A percentile compares a stretch with the other conserved stretches of the same genome.
These are phyloP conservation scores for Clausena lansium DNA, from an alignment of 345 rosid species.

Conservation along the genomic window DNA sequence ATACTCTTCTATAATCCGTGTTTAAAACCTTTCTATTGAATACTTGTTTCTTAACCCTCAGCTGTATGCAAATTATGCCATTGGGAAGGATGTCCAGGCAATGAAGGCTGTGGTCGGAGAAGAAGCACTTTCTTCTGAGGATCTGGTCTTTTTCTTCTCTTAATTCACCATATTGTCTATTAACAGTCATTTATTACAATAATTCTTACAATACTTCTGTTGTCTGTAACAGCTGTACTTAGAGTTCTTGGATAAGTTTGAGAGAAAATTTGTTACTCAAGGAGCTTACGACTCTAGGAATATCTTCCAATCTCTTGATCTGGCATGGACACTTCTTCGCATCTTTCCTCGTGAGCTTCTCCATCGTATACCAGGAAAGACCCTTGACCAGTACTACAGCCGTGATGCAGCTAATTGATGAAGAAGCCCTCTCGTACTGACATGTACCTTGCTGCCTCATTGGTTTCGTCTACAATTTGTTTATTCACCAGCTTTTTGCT, in stretches of 20 bases:
- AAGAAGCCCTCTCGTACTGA: background rate
- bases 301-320: constrained; percentile 89
- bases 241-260: constrained; percentile 92
- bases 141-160: constrained; percentile 54
- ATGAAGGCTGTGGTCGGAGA: constrained; percentile 99
- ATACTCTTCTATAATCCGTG: background rate
- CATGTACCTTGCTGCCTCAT: background rate
- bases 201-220: constrained; percentile 18
- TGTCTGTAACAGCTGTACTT: constrained; percentile 68
- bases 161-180: constrained; percentile 1
- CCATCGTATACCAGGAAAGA: constrained; percentile 96
- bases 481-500: constrained; percentile 1
- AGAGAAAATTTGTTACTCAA: constrained; percentile 87
- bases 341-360: constrained; percentile 99
- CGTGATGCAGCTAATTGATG: constrained; percentile 60
- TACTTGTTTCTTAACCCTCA: constrained; percentile 26
- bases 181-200: background rate
- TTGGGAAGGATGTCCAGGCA: constrained; percentile 97
- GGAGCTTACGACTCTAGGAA: constrained; percentile 97
- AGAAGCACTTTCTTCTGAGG: constrained; percentile 98
- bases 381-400: constrained; percentile 81
- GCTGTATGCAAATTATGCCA: constrained; percentile 95
- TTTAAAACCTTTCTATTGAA: background rate
- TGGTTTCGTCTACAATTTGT: constrained; percentile 2
- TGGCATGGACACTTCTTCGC: constrained; percentile 96